A percentile compares a stretch with the other conserved stretches of the same genome.
These are phyloP conservation scores for Coemansia guatemalensis DNA, from an alignment of 192 early-diverging fungal genomes.

Conservation along the genomic window DNA sequence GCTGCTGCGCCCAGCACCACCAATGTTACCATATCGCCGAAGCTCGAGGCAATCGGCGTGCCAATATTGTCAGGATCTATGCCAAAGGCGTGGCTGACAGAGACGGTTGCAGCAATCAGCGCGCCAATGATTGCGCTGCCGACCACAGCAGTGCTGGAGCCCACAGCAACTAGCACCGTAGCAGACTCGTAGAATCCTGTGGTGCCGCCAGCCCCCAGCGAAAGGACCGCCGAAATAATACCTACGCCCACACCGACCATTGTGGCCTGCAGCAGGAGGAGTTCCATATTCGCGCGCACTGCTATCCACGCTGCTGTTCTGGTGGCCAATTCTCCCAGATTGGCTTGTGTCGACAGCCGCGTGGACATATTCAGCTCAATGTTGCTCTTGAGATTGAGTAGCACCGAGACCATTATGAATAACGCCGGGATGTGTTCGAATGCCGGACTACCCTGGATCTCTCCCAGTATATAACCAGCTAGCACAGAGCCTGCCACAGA, in stretches of 20 bases:
- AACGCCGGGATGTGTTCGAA: slow-evolving; percentile 70
- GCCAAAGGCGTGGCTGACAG: slow-evolving; percentile 57
- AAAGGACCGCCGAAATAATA: slow-evolving; percentile 62
- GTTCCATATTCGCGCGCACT: slow-evolving; percentile 70
- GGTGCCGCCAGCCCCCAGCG: slow-evolving; percentile 13
- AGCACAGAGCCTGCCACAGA: slow-evolving; percentile 68
- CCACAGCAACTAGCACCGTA: slow-evolving; percentile 60
- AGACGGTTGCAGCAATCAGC: slow-evolving; percentile 70
- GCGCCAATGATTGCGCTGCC: slow-evolving; percentile 72
- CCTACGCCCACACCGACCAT: slow-evolving; percentile 72
- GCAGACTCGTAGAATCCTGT: slow-evolving; percentile 11
- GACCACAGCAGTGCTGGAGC: slow-evolving; percentile 66
- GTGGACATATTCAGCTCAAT: slow-evolving; percentile 89
- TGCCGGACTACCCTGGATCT: slow-evolving; percentile 66
- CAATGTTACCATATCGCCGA: slow-evolving; percentile 54
- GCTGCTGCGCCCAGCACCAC: slow-evolving; percentile 27
- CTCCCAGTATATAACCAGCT: slow-evolving; percentile 70
- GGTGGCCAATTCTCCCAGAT: slow-evolving; percentile 66
- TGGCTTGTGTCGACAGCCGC: slow-evolving; percentile 75
- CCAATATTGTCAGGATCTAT: slow-evolving; percentile 74
- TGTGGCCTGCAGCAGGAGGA: slow-evolving; percentile 73
- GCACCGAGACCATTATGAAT: slow-evolving; percentile 81
- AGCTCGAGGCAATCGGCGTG: slow-evolving; percentile 51
- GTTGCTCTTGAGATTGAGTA: slow-evolving; percentile 89
- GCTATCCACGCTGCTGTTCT: slow-evolving; percentile 54